Evolutionary conservation across 2,329 filamentous ascomycete species (phyloP).

Genomic region (Metarhizium sp.): DNA sequence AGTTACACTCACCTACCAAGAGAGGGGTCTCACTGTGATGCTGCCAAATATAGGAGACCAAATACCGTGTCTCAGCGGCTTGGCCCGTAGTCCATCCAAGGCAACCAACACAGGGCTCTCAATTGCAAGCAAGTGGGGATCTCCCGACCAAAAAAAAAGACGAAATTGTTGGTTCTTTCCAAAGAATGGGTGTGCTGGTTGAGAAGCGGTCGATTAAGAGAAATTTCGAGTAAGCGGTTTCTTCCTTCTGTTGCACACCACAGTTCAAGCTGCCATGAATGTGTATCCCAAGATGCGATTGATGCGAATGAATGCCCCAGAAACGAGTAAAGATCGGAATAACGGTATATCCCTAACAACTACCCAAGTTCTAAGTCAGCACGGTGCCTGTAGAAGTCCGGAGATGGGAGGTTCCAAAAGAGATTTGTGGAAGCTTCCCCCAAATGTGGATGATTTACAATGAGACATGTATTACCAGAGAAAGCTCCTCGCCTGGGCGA

Average conservation of each 20-base stretch:
- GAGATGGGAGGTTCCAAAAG: too few relatives aligned
- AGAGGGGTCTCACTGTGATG: background rate
- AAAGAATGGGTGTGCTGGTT: background rate
- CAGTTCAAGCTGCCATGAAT: background rate
- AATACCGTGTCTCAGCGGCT: slow-evolving; percentile 1
- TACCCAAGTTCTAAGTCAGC: too few relatives aligned
- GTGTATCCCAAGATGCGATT: background rate
- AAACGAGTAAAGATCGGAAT: background rate
- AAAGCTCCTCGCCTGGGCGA: background rate
- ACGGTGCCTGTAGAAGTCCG: too few relatives aligned
- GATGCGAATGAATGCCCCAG: background rate
- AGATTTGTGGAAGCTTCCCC: background rate
- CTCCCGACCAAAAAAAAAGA: background rate
- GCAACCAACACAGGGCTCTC: background rate
- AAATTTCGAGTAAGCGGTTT: background rate
- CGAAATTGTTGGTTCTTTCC: background rate
- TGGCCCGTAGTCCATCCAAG: background rate
- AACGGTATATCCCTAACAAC: background rate
- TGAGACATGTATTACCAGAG: background rate
- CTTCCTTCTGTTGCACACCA: background rate
- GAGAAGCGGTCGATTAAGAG: background rate
- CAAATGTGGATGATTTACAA: background rate
- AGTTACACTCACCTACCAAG: background rate
- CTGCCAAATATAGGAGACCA: background rate
- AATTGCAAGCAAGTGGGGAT: background rate